phyloP scores from a whole-genome alignment of 148 eudicot genomes.

The Fagopyrum homotropicum region DNA sequence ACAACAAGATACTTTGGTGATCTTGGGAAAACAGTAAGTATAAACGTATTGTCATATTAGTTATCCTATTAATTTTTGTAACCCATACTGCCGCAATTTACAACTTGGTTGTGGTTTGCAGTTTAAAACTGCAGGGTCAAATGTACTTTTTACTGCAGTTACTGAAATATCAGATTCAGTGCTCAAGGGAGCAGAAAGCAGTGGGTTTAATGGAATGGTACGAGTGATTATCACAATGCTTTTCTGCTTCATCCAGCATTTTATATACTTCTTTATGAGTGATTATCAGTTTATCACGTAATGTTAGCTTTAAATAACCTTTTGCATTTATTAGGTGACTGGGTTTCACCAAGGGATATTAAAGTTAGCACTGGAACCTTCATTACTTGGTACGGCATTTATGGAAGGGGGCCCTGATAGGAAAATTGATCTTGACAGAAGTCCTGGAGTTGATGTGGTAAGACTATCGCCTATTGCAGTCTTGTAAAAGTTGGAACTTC shows the following conservation, averaged over 20 bases:
- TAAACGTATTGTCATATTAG: not conserved
- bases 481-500: not conserved
- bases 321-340: conserved; percentile 34
- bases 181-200: conserved; percentile 93
- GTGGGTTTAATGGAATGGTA: conserved; percentile 95
- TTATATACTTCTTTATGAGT: not conserved
- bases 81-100: conserved; percentile 12
- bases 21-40: conserved; percentile 84
- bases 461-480: not conserved
- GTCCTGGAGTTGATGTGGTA: conserved; percentile 98
- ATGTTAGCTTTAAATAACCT: not conserved
- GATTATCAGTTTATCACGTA: not conserved
- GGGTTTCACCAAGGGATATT: conserved; percentile 96
- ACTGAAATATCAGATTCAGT: conserved; percentile 94
- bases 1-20: conserved; percentile 96
- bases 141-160: conserved; percentile 79
- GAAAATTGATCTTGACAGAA: conserved; percentile 76
- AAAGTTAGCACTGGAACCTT: conserved; percentile 94
- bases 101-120: conserved; percentile 28
- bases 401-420: conserved; percentile 98
- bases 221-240: not conserved
- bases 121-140: conserved; percentile 87
- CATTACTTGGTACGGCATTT: conserved; percentile 80
- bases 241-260: not conserved
- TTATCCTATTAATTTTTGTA: not conserved